Conservation (phyloP, 1,139 yeast genomes). For the Kluyveromyces sp. region DNA sequence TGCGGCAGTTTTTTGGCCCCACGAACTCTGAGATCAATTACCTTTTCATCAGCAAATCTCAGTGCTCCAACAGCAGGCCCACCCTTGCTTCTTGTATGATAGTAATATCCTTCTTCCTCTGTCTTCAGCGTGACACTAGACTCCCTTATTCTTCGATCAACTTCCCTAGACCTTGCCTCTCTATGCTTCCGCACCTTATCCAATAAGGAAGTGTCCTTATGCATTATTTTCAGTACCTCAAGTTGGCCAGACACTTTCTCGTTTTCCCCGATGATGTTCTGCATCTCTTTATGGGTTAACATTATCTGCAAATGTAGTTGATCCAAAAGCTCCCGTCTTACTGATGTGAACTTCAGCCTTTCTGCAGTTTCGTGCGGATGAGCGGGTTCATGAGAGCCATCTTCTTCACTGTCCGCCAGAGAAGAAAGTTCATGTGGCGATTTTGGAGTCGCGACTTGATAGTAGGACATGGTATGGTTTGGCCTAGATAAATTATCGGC, state of each 20-base stretch:
- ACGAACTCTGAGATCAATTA: slow-evolving; percentile 16
- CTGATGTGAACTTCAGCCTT: slow-evolving; percentile 25
- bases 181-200: slow-evolving; percentile 25
- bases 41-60: slow-evolving; percentile 20
- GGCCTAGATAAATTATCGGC: slow-evolving; percentile 11
- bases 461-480: slow-evolving; percentile 14
- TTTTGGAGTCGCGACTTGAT: slow-evolving; percentile 38
- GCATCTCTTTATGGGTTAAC: slow-evolving; percentile 60
- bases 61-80: slow-evolving; percentile 20
- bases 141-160: slow-evolving; percentile 16
- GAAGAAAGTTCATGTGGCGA: slow-evolving; percentile 33
- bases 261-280: slow-evolving; percentile 53
- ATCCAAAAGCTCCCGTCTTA: slow-evolving; percentile 32
- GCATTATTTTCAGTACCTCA: slow-evolving; percentile 46
- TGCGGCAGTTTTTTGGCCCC: slow-evolving; percentile 15
- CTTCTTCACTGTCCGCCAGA: slow-evolving; percentile 15
- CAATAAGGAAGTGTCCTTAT: slow-evolving; percentile 37
- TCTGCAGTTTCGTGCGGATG: slow-evolving; percentile 26
- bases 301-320: slow-evolving; percentile 63
- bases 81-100: slow-evolving; percentile 31
- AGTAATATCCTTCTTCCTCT: slow-evolving; percentile 18
- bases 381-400: slow-evolving; percentile 11
- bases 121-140: slow-evolving; percentile 11
- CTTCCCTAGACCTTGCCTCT: slow-evolving; percentile 12
- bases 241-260: slow-evolving; percentile 58